Percentiles rank a stretch among this genome's conserved stretches.
phyloP scores from a whole-genome alignment of 805 yeast species.

The Alloascoidea africana region DNA sequence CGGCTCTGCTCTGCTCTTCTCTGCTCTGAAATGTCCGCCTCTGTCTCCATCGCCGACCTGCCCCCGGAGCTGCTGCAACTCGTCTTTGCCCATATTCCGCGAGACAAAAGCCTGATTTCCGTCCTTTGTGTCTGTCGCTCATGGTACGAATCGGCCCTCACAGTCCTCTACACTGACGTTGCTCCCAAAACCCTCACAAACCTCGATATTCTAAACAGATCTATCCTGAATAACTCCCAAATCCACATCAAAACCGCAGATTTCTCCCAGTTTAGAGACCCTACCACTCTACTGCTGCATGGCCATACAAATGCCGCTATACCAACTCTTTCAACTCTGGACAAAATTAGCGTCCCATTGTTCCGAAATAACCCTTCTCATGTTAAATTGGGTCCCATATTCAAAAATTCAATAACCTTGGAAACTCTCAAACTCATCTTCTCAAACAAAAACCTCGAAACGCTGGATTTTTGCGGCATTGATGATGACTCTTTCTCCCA shows the following conservation, averaged over 20 bases:
- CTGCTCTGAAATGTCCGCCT: too few relatives aligned
- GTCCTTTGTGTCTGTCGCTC: neutral
- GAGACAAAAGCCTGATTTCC: neutral
- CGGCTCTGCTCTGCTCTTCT: too few relatives aligned
- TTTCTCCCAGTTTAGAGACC: slow-evolving; percentile 1
- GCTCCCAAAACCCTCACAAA: neutral
- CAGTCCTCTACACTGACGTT: neutral
- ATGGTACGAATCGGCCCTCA: neutral
- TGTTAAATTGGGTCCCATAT: neutral
- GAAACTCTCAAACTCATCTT: neutral
- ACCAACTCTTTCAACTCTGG: too few relatives aligned
- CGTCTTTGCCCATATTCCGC: neutral
- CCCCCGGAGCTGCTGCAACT: neutral
- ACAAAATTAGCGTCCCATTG: too few relatives aligned
- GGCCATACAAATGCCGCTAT: too few relatives aligned
- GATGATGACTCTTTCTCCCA: neutral
- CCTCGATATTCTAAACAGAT: neutral
- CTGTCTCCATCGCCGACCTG: too few relatives aligned
- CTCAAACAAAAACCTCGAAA: neutral
- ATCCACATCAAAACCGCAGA: neutral
- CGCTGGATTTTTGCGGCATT: neutral
- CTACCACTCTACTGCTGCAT: neutral
- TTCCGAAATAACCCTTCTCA: neutral
- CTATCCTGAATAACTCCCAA: neutral
- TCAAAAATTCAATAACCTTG: neutral